Base-by-base conservation (phyloP, 1,139 yeast species). In the Spencermartinsiella ligniputridi region DNA sequence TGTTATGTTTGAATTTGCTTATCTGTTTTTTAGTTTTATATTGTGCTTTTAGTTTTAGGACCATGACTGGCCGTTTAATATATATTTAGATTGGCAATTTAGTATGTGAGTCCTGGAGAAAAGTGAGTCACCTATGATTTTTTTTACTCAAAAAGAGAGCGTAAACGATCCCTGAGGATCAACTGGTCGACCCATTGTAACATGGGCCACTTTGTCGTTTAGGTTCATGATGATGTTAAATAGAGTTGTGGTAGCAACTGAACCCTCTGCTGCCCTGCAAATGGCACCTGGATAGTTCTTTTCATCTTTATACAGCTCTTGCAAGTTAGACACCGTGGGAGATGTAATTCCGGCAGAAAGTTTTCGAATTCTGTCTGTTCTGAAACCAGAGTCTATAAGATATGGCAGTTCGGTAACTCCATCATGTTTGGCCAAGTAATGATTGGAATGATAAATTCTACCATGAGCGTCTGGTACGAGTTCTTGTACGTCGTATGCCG, bases 151-250 rank as follows among this genome's bases (percentile, higher is more conserved):
- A n/a, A 34, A 34, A 11, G 21, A 21, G 9, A 24, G 35, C 13
- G 34, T 36, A 27, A 25, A 42, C 39, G 22, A 17, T 20, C 36
- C 40, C 11, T 47, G 49, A n/a, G 50, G 47, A 6, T 42, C 41
- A n/a, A 41, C 42, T 1, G 56, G 57, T 9, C 52, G 41, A 3
- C 58, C 58, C 27, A 47, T 42, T 9, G 43, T 34, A 3, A 54
- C 49, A 19, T 35, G 24, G 17, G 55, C 58, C 27, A 25, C 42
- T 30, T 37, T 38, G 8, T 32, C 22, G 5, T 38, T 41, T 27
- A 54, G 44, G 35, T 55, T 55, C 57, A 55, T 55, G 40, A 49
- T 51, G 32, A 55, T 55, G 36, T 53, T 51, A 42, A 55, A 55
- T 17, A 55, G 20, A 1, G 58, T 54, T 18, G 48, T 29, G 20